phyloP scores from a whole-genome alignment of 2,329 filamentous ascomycete species.

The Talaromyces albobiverticillius region DNA sequence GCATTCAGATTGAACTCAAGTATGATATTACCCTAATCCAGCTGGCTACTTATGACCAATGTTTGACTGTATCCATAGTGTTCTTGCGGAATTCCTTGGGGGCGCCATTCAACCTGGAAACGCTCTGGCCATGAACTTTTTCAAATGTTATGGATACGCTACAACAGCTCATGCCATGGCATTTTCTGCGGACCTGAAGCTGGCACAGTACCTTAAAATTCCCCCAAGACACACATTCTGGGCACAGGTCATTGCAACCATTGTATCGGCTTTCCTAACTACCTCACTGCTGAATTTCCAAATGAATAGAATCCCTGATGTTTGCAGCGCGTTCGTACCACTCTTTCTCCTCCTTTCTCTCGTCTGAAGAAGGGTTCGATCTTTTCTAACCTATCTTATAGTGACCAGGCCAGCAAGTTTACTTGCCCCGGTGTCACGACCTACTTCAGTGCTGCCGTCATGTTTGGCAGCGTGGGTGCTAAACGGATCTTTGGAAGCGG shows the following conservation, averaged over 20 bases:
- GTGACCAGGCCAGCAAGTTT: constrained; percentile 37
- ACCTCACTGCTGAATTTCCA: constrained; percentile 46
- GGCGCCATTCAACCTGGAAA: constrained; percentile 52
- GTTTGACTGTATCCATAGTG: constrained; percentile 56
- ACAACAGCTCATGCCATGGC: constrained; percentile 52
- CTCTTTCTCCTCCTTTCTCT: too few relatives aligned
- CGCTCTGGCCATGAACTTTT: constrained; percentile 54
- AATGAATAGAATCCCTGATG: constrained; percentile 46
- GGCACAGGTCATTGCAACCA: constrained; percentile 16
- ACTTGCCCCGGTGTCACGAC: constrained; percentile 53
- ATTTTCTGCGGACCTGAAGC: constrained; percentile 38
- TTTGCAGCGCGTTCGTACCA: too few relatives aligned
- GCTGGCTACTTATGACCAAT: constrained; percentile 55
- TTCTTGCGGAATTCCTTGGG: constrained; percentile 54
- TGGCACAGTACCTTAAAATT: constrained; percentile 22
- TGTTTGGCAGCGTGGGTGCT: too few relatives aligned
- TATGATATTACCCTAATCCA: too few relatives aligned
- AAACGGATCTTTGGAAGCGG: too few relatives aligned
- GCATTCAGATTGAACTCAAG: too few relatives aligned
- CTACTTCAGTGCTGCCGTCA: too few relatives aligned
- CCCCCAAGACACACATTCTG: constrained; percentile 17
- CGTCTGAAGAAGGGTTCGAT: too few relatives aligned
- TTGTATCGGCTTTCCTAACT: constrained; percentile 51
- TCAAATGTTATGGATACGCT: constrained; percentile 50
- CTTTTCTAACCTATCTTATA: too few relatives aligned